Evolutionary conservation across 805 yeast species (phyloP).

Genomic region (Nakazawaea molendinolei): DNA sequence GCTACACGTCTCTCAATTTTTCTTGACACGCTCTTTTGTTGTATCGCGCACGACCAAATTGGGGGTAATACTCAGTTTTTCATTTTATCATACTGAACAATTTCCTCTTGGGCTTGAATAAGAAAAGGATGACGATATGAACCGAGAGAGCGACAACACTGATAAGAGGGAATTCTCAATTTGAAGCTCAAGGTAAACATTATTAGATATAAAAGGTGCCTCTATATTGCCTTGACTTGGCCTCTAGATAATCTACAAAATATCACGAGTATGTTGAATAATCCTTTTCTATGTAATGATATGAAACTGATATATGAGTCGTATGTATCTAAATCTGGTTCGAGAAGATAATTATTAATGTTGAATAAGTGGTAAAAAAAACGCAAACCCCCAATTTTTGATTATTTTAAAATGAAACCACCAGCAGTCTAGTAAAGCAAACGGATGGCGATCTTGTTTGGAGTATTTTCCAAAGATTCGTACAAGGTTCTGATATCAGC

Average conservation of each 20-base stretch:
- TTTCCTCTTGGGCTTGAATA: too few species aligned
- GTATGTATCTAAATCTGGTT: background rate
- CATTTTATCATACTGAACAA: too few species aligned
- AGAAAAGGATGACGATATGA: too few species aligned
- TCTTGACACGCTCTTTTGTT: too few species aligned
- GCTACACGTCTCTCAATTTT: too few species aligned
- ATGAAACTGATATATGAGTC: background rate
- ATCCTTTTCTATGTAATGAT: background rate
- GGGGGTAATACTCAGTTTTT: too few species aligned
- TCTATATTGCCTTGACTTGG: too few species aligned
- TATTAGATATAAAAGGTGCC: too few species aligned
- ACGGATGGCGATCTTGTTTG: conserved; percentile 87
- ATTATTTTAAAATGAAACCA: background rate
- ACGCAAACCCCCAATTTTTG: background rate
- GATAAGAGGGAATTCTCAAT: too few species aligned
- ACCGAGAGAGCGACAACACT: too few species aligned
- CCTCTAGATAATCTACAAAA: background rate
- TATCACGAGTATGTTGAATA: conserved; percentile 1
- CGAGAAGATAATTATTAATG: conserved; percentile 3
- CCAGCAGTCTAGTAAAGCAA: conserved; percentile 64
- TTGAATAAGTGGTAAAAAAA: conserved; percentile 3
- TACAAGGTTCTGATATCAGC: conserved; percentile 80
- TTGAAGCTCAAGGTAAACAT: too few species aligned
- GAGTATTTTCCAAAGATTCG: conserved; percentile 81
- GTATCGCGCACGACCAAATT: too few species aligned